Evolutionary conservation across 2,329 filamentous ascomycete species (phyloP), one percentile per base, ranked within the genome.

Genomic region (Decorospora gaudefroyi): DNA sequence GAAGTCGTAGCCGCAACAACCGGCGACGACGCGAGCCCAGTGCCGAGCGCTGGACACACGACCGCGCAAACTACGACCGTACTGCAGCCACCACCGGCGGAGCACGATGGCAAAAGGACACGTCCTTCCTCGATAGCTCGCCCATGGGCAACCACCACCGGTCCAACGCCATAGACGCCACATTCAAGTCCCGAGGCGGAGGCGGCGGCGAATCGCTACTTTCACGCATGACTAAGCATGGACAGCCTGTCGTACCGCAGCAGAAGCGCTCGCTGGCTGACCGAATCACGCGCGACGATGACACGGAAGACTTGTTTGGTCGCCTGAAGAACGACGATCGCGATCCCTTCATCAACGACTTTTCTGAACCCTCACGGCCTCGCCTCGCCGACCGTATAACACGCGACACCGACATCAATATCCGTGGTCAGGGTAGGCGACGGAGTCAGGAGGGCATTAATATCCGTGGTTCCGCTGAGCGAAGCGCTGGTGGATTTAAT

Each of bases 61-160:
- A 68, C 34, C 59, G 60, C n/a, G 59, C 61, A 26, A 59, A 58
- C 42, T 62, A 59, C 35, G 53, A 52, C 13, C 53, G 59, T 6
- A 36, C 37, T 22, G 44, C 49, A 13, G 31, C 46, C 10, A 38
- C 49, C 6, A 38, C 57, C 17, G 49, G 43, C 27, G 58, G 49
- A 26, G 58, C 50, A 25, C 58, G 61, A 37, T 62, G 61, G 58
- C 49, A 59, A 21, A 64, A 66, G 36, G 61, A 65, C 31, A 40
- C 56, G n/a, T 49, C 38, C 7, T 36, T 43, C 10, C 12, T 68
- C 27, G 62, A 65, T 43, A 72, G 71, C 49, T 73, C 72, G 2
- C 61, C 71, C 35, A 66, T 64, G 55, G 68, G 66, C 52, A 73
- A 73, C 37, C 74, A 78, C 52, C 71, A 70, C 19, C 69, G 75